These are phyloP conservation scores for Kwoniella pini DNA, from an alignment of 768 basidiomycete species.

Conservation along the genomic window DNA sequence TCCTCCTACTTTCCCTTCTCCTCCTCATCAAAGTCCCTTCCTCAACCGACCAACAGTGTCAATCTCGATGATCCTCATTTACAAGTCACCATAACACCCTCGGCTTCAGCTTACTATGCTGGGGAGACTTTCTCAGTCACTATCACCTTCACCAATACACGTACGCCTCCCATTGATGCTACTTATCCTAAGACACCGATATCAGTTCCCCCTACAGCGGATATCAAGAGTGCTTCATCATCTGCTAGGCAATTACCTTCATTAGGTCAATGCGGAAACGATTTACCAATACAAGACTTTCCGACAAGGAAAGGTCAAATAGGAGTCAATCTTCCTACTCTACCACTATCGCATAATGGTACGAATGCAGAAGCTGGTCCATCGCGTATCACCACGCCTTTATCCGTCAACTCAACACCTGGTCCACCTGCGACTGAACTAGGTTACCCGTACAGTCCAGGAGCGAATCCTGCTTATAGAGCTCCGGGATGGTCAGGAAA, in stretches of 20 bases:
- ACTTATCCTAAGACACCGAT: constrained; percentile 1
- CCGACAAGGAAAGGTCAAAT: constrained; percentile 31
- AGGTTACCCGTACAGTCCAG: constrained; percentile 33
- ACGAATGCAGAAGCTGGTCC: constrained; percentile 40
- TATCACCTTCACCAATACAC: constrained; percentile 83
- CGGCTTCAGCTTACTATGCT: constrained; percentile 87
- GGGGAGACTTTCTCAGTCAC: constrained; percentile 83
- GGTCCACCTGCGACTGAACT: not conserved
- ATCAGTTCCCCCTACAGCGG: constrained; percentile 16
- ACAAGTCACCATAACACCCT: constrained; percentile 60
- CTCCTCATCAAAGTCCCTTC: constrained; percentile 15
- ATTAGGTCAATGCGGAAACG: not conserved
- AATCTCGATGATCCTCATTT: constrained; percentile 44
- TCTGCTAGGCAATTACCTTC: constrained; percentile 14
- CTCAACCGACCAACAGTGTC: constrained; percentile 1
- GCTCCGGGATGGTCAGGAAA: constrained; percentile 29
- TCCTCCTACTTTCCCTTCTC: constrained; percentile 40
- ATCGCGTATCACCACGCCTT: constrained; percentile 19
- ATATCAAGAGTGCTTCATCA: constrained; percentile 11
- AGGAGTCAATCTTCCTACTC: constrained; percentile 20
- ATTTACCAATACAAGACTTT: not conserved
- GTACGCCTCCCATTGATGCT: constrained; percentile 36
- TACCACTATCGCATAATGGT: constrained; percentile 1
- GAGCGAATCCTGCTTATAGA: constrained; percentile 32
- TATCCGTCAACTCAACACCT: constrained; percentile 12